phyloP scores from a whole-genome alignment of 768 basidiomycete species.

The Mrakia blollopis region DNA sequence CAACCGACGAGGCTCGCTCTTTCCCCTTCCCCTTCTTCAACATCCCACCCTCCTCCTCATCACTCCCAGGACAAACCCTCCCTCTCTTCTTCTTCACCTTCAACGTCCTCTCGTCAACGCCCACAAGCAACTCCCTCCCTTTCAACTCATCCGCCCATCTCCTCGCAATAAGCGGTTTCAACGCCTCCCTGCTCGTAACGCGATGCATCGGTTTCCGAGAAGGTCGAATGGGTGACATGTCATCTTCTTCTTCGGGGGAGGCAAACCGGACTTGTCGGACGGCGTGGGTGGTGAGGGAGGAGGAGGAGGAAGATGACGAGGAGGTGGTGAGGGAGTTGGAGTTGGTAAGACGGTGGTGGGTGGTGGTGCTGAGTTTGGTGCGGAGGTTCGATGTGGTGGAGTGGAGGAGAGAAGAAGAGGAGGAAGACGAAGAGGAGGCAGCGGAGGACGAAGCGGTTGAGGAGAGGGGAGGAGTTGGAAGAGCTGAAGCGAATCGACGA shows the following conservation, averaged over 20 bases:
- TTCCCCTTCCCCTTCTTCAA: neutral
- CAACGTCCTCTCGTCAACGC: neutral
- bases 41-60: neutral
- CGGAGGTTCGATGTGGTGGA: neutral
- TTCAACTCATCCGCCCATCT: conserved; percentile 1
- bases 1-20: neutral
- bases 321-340: neutral
- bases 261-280: neutral
- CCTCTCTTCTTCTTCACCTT: neutral
- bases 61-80: neutral
- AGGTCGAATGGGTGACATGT: conserved; percentile 2
- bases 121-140: neutral
- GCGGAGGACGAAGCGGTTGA: no score
- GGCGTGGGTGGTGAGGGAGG: neutral
- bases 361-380: no score
- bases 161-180: neutral
- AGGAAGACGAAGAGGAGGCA: neutral
- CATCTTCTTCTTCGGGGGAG: neutral
- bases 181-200: neutral
- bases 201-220: neutral
- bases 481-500: neutral
- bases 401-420: neutral
- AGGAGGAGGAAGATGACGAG: neutral
- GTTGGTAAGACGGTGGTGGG: no score
- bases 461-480: neutral